phyloP scores from a whole-genome alignment of 1,139 yeast species.

The Casaregolazyma lundiana region DNA sequence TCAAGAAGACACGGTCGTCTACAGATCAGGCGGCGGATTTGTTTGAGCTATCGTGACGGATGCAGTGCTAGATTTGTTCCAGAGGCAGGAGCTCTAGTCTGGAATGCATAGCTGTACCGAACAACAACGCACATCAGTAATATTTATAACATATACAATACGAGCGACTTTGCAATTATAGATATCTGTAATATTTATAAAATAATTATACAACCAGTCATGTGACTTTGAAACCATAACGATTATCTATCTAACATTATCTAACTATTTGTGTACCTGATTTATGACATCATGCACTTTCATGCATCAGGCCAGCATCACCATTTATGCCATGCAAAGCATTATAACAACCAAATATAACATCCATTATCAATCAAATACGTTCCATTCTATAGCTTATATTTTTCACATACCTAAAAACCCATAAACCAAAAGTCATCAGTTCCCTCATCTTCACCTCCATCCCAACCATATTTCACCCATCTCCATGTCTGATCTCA shows the following conservation, averaged over 20 bases:
- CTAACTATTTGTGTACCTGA: too few species aligned
- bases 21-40: conserved; percentile 10
- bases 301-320: not conserved
- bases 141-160: not conserved
- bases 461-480: not conserved
- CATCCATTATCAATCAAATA: not conserved
- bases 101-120: not conserved
- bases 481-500: conserved; percentile 1
- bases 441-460: not conserved
- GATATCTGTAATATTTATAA: not conserved
- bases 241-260: not conserved
- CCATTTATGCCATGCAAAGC: not conserved
- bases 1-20: conserved; percentile 5
- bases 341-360: not conserved
- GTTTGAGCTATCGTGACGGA: conserved; percentile 14
- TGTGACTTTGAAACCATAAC: too few species aligned
- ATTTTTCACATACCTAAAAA: not conserved
- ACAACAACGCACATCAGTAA: not conserved
- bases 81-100: not conserved
- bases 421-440: not conserved
- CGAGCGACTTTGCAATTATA: too few species aligned
- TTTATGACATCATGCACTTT: too few species aligned
- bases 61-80: not conserved
- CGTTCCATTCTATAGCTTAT: not conserved
- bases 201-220: too few species aligned